Evolutionary conservation across 1,139 yeast species (phyloP).

Genomic region (Hyphopichia burtonii): DNA sequence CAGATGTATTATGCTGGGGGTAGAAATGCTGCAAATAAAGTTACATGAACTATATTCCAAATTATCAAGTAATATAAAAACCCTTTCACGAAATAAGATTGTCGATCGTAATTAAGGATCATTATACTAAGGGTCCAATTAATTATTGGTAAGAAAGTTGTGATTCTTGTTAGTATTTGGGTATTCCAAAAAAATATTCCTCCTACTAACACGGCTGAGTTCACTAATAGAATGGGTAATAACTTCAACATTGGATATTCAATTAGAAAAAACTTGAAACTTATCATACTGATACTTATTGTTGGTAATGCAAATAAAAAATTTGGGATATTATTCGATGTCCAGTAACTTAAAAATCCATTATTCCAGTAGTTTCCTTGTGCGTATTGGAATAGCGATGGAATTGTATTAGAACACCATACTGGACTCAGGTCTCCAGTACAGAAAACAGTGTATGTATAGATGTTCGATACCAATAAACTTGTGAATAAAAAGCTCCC

Average conservation of each 20-base stretch:
- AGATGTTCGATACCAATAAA: slow-evolving; percentile 46
- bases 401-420: slow-evolving; percentile 67
- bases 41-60: slow-evolving; percentile 61
- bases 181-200: slow-evolving; percentile 72
- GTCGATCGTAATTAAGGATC: slow-evolving; percentile 19
- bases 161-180: slow-evolving; percentile 79
- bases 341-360: slow-evolving; percentile 84
- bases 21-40: slow-evolving; percentile 61
- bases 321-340: slow-evolving; percentile 75
- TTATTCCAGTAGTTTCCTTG: slow-evolving; percentile 82
- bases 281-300: slow-evolving; percentile 35
- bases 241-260: slow-evolving; percentile 36
- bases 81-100: slow-evolving; percentile 11
- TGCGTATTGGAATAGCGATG: slow-evolving; percentile 70
- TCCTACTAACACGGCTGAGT: slow-evolving; percentile 44
- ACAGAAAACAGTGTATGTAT: slow-evolving; percentile 63
- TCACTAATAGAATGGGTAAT: slow-evolving; percentile 34
- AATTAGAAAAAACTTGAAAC: slow-evolving; percentile 29
- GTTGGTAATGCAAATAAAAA: slow-evolving; percentile 78
- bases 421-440: slow-evolving; percentile 25
- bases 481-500: slow-evolving; percentile 55
- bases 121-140: slow-evolving; percentile 65
- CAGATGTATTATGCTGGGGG: slow-evolving; percentile 61
- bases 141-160: slow-evolving; percentile 71
- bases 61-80: slow-evolving; percentile 44